phyloP scores from a whole-genome alignment of 2,329 filamentous ascomycete genomes.

The Calonectria montana region DNA sequence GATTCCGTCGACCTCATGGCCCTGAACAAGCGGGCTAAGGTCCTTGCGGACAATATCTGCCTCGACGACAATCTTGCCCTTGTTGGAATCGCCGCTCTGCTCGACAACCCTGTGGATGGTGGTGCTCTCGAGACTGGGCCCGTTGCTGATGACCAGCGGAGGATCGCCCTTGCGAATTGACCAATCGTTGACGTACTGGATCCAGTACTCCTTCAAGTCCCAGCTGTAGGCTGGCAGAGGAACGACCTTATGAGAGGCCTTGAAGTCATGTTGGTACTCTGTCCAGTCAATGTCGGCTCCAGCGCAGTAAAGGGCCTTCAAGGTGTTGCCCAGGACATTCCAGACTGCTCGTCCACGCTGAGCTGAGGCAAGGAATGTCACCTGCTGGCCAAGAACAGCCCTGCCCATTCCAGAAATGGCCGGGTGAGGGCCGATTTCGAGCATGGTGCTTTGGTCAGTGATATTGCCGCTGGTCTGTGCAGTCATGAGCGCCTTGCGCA shows the following conservation, averaged over 20 bases:
- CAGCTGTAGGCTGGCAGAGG: constrained; percentile 77
- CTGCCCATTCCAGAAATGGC: constrained; percentile 35
- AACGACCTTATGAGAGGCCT: constrained; percentile 54
- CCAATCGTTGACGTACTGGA: constrained; percentile 76
- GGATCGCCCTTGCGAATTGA: constrained; percentile 70
- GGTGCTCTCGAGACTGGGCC: constrained; percentile 27
- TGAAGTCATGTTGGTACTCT: constrained; percentile 45
- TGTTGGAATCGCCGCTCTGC: constrained; percentile 28
- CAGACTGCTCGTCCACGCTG: constrained; percentile 25
- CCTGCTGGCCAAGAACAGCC: constrained; percentile 26
- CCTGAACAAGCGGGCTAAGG: constrained; percentile 30
- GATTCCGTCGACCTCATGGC: constrained; percentile 34
- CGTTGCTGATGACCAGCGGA: constrained; percentile 29
- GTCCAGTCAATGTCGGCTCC: constrained; percentile 30
- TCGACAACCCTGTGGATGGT: constrained; percentile 32
- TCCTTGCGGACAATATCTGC: constrained; percentile 34
- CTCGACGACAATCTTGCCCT: constrained; percentile 28
- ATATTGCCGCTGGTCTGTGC: constrained; percentile 16
- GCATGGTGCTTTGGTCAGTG: constrained; percentile 21
- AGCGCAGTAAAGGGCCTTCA: constrained; percentile 28
- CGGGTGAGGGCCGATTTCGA: constrained; percentile 35
- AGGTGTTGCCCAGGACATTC: constrained; percentile 14
- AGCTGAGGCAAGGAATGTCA: constrained; percentile 26
- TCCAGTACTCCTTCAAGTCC: constrained; percentile 79
- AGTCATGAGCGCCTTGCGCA: constrained; percentile 16